These are phyloP conservation scores for Fremontodendron californicum DNA, from an alignment of 345 rosid genomes.

Conservation along the genomic window DNA sequence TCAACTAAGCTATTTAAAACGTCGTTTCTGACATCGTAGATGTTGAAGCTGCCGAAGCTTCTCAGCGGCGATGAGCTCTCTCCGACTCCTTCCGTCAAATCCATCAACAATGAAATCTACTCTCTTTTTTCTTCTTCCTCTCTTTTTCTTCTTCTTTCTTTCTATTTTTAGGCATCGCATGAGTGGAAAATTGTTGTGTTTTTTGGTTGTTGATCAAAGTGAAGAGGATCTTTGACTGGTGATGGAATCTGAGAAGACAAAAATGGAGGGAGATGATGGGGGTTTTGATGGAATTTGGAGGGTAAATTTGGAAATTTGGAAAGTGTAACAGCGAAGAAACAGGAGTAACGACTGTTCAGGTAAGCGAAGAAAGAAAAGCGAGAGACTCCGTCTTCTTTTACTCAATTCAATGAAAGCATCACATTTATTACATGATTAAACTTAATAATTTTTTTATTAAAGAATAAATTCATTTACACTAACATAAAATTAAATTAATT, in stretches of 20 bases:
- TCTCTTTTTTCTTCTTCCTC: background rate
- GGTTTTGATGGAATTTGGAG: constrained; percentile 8
- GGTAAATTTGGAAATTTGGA: constrained; percentile 22
- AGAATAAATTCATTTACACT: too few relatives aligned
- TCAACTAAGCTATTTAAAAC: constrained; percentile 56
- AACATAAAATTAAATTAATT: too few relatives aligned
- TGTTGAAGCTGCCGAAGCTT: constrained; percentile 42
- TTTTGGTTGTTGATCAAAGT: constrained; percentile 11
- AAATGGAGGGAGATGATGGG: background rate
- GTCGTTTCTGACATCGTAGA: constrained; percentile 48
- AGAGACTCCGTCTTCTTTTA: background rate
- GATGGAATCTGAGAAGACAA: constrained; percentile 34
- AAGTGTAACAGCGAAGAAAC: constrained; percentile 2
- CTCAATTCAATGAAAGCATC: too few relatives aligned
- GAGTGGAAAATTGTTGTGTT: constrained; percentile 5
- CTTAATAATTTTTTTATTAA: too few relatives aligned
- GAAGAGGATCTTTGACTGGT: constrained; percentile 48
- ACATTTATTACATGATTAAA: too few relatives aligned
- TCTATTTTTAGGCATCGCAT: constrained; percentile 4
- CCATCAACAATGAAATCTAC: constrained; percentile 34
- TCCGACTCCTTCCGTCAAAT: constrained; percentile 74
- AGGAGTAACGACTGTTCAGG: constrained; percentile 16
- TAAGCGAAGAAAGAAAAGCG: background rate
- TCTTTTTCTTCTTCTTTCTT: background rate
- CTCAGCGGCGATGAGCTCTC: constrained; percentile 81